Evolutionary conservation across 208 protist genomes (phyloP).

Genomic region (Trypanosoma platydactyli): DNA sequence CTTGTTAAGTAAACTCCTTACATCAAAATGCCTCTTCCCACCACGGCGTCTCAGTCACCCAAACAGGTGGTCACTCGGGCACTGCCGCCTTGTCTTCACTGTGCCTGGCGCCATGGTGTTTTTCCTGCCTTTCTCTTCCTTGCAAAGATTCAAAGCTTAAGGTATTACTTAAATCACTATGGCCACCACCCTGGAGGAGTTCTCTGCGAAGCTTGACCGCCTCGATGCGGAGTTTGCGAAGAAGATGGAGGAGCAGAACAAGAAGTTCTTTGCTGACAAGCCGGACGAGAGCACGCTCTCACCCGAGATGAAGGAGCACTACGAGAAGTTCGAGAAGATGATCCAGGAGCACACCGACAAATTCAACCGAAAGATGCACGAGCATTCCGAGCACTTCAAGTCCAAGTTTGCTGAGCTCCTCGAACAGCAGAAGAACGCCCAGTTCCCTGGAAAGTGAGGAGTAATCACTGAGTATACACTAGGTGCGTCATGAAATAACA

Average conservation of each 20-base stretch:
- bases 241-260: conserved; percentile 94
- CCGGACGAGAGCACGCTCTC: conserved; percentile 88
- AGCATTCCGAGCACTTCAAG: conserved; percentile 93
- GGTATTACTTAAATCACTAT: conserved; percentile 2
- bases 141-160: background rate
- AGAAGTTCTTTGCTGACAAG: conserved; percentile 92
- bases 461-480: too few species aligned
- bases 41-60: too few species aligned
- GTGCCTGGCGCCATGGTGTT: too few species aligned
- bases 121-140: conserved; percentile 2
- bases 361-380: conserved; percentile 93
- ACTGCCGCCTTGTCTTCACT: too few species aligned
- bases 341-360: conserved; percentile 93
- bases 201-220: conserved; percentile 88
- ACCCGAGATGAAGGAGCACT: conserved; percentile 92
- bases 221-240: conserved; percentile 89
- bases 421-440: conserved; percentile 92
- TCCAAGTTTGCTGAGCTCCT: conserved; percentile 88
- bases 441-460: conserved; percentile 84
- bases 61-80: too few species aligned
- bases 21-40: too few species aligned
- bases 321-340: conserved; percentile 92
- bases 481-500: too few species aligned
- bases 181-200: conserved; percentile 85
- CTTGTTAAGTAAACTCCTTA: conserved; percentile 3